A percentile compares a stretch with the other conserved stretches of the same genome.
phyloP scores from a whole-genome alignment of 768 basidiomycete species.

The Trametes gibbosa region DNA sequence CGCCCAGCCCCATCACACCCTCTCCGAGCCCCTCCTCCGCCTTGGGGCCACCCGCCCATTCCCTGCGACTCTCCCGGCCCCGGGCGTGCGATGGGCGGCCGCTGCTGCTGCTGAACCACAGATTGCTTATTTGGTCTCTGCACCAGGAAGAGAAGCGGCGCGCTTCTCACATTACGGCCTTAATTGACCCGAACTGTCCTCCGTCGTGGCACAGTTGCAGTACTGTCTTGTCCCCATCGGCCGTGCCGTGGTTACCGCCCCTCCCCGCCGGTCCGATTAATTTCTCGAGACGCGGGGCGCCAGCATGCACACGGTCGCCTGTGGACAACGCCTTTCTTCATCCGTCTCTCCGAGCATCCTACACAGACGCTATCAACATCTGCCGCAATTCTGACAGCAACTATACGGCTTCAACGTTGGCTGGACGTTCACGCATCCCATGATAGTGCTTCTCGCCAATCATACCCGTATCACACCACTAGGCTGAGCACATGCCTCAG shows the following conservation, averaged over 20 bases:
- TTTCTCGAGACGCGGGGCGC: neutral
- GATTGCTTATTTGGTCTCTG: neutral
- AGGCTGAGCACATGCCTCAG: neutral
- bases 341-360: neutral
- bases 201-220: too few relatives aligned
- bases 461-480: neutral
- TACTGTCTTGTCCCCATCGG: neutral
- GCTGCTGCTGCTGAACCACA: neutral
- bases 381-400: too few relatives aligned
- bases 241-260: conserved; percentile 1
- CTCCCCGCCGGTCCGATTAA: conserved; percentile 2
- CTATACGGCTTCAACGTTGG: neutral
- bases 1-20: conserved; percentile 1
- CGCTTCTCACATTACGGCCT: neutral
- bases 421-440: neutral
- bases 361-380: neutral
- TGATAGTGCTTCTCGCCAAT: neutral
- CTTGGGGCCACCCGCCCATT: neutral
- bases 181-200: neutral
- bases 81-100: neutral
- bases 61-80: neutral
- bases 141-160: conserved; percentile 3
- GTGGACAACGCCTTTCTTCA: neutral
- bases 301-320: conserved; percentile 5
- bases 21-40: neutral